Evolutionary conservation across 352 stramenopile species (phyloP), one percentile per base, ranked within the genome.

Genomic region (Phytophthora tubulina): DNA sequence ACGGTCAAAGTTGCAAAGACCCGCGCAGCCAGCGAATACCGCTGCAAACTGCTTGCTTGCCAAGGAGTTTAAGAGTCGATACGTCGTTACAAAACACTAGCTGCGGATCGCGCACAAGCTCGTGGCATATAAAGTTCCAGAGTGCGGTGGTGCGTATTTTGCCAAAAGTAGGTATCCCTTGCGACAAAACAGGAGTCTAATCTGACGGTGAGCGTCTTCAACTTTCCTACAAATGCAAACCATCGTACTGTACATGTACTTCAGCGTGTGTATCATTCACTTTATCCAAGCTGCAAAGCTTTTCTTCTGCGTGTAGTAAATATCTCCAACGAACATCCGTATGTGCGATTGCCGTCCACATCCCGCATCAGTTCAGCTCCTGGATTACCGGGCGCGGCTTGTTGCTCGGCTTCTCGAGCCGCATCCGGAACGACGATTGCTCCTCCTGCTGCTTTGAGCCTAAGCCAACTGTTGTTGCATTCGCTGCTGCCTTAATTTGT

Each of bases 331-430:
- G 44, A 71, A 63, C 41, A 17, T 30, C n/a, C 17, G 53, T 58
- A 21, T 50, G 45, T 35, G 56, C 27, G 17, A n/a, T 30, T 36
- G 31, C 11, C 49, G 27, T 27, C 39, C 21, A 10, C 6, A n/a
- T 13, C 33, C 58, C 15, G 35, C 11, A 38, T 71, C 75, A 94
- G 61, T 88, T 91, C 30, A 94, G 73, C 62, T 94, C 86, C 76
- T 94, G 86, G 67, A 94, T 94, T 30, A 92, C 71, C 13, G 86
- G 81, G 7, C 75, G 75, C 10, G 80, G 73, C 53, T 86, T 85
- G 57, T 45, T 70, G 44, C 73, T 80, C 17, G 77, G 58, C 57
- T 76, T 75, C 50, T 78, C 65, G 11, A 90, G 51, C 6, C 72
- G 76, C 56, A 94, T 72, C 14, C 55, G 61, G 39, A 82, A 80